Evolutionary conservation across 208 protist species (phyloP), one percentile per base, ranked within the genome.

Genomic region (Trypanosoma platydactyli): DNA sequence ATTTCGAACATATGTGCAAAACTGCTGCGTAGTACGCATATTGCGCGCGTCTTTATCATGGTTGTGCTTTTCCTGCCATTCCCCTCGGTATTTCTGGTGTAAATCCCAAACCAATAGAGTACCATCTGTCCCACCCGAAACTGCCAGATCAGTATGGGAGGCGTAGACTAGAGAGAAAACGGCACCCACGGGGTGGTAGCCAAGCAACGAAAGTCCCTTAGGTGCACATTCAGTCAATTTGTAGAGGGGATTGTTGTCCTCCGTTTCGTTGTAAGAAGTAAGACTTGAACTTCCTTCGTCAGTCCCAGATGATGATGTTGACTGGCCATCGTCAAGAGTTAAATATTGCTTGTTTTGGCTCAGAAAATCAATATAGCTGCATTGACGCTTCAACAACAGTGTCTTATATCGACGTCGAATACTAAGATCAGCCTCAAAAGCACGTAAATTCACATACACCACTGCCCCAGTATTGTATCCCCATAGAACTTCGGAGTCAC

Each of bases 21-120:
- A 83, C 24, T 71, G 52, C 12, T 59, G 54, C 24, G 50, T 50
- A 38, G 68, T 20, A 29, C 59, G 50, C 20, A 46, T n/a, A 22
- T 62, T 24, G 22, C 61, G 52, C 54, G 30, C 27, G 0, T 79
- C 67, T 16, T 67, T 61, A 22, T 73, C 60, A 16, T 25, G 15
- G 18, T 50, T 53, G 45, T 48, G 33, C 27, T 22, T 51, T 35
- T 73, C 68, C 15, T 61, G 20, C 22, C 61, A 51, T 22, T 30
- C 46, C 33, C 40, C 33, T 30, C 57, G 27, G 50, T 86, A 77
- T 16, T 48, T 48, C 2, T 71, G 30, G 33, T 59, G 52, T 22
- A 79, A 16, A 67, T 86, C 77, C 81, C 81, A 87, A 11, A 80
- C 27, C 27, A 75, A 67, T 15, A 87, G 22, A 24, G 67, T 66